Base-by-base conservation (phyloP, 805 yeast genomes). In the Helenozyma baotianmanensis region DNA sequence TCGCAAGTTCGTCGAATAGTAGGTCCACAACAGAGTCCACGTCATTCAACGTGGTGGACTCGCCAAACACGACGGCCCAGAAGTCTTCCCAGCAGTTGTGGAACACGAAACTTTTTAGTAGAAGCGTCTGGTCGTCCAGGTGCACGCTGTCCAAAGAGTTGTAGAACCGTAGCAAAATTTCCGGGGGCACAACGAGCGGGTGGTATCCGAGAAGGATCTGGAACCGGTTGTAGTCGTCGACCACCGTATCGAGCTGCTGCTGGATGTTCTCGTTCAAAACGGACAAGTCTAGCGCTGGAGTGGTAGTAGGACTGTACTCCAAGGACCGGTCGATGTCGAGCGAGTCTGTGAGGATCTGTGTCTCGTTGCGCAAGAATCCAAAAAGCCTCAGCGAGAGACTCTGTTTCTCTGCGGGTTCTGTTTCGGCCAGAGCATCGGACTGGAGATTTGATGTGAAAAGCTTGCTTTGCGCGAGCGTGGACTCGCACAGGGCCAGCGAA, bases 1-100 rank as follows among this genome's bases (percentile, higher is more conserved):
- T 38, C 21, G 33, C 30, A 13, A 60, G 37, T 11, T 44, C 40
- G 3, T 35, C 27, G n/a, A 48, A 38, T 8, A 60, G 44, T 15
- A 51, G 35, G 11, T 59, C 68, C 19, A 62, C 43, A 23, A 56
- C 43, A 11, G 63, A 69, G 35, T 65, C 70, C 14, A 64, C 42
- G 31, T 64, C 72, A 13, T 49, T 50, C 12, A 66, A 46, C 12
- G 62, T 49, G 14, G 55, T 45, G 9, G 52, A 44, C 10, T 53
- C 53, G 18, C 47, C 49, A 2, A 59, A 25, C 22, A 53, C 44
- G 9, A 56, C 33, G 8, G 39, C 36, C 70, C 70, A 66, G 29
- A 60, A 50, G 10, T 40, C 43, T 6, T 36, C 42, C 50, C 52
- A 65, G 24, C 45, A 45, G 27, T 51, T 48, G 42, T 64, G 67